These are phyloP conservation scores for Fusarium solani-melongenae DNA, from an alignment of 2,329 filamentous ascomycete genomes.

Conservation along the genomic window DNA sequence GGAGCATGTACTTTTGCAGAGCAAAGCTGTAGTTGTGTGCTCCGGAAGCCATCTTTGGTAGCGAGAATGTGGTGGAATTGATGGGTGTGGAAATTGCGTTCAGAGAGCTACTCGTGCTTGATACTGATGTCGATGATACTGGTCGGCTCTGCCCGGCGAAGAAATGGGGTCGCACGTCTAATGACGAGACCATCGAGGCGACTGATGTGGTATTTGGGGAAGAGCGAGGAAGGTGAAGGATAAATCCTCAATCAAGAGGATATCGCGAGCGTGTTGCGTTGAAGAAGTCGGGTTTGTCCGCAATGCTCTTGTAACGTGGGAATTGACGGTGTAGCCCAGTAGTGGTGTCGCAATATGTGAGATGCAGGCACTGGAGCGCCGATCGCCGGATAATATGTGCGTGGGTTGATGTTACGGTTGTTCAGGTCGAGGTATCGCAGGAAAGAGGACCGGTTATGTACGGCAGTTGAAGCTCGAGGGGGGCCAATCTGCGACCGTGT, in stretches of 20 bases:
- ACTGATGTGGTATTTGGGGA: constrained; percentile 20
- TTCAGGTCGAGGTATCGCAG: constrained; percentile 10
- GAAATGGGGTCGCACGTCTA: constrained; percentile 41
- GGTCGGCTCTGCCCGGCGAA: constrained; percentile 39
- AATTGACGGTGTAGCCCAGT: constrained; percentile 12
- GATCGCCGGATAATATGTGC: constrained; percentile 23
- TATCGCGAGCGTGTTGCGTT: constrained; percentile 16
- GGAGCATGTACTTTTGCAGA: constrained; percentile 64
- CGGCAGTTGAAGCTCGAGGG: neutral
- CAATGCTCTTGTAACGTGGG: constrained; percentile 13
- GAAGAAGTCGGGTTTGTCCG: neutral
- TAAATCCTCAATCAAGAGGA: constrained; percentile 11
- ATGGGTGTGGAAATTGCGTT: constrained; percentile 5
- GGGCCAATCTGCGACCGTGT: constrained; percentile 37
- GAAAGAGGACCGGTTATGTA: constrained; percentile 8
- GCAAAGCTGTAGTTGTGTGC: constrained; percentile 56
- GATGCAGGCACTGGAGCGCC: constrained; percentile 28
- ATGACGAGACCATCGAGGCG: constrained; percentile 50
- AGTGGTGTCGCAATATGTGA: constrained; percentile 8
- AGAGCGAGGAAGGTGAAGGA: neutral
- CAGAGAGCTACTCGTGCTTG: constrained; percentile 19
- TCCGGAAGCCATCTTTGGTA: constrained; percentile 44
- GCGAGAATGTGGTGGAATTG: constrained; percentile 2
- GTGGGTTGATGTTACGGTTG: constrained; percentile 19
- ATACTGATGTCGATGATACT: constrained; percentile 36